Percentiles rank a stretch among this genome's conserved stretches.
Conservation (phyloP, 1,139 yeast species). For the Candida anutae region DNA sequence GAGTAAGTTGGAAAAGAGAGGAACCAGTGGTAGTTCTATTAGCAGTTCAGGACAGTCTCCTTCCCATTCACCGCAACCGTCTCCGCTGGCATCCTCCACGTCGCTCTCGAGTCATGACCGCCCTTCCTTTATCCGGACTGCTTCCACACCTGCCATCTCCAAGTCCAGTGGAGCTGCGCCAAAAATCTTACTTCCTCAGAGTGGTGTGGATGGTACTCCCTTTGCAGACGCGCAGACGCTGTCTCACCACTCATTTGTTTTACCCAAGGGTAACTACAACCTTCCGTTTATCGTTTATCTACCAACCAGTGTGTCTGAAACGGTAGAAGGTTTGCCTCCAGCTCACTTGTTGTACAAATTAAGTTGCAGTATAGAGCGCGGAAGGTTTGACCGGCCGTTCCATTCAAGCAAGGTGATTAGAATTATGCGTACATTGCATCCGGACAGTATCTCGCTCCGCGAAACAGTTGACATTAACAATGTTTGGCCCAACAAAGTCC, state of each 20-base stretch:
- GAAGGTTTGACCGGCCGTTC: slow-evolving; percentile 39
- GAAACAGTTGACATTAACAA: slow-evolving; percentile 55
- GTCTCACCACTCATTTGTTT: slow-evolving; percentile 30
- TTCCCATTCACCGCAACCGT: background rate
- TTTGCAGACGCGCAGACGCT: slow-evolving; percentile 18
- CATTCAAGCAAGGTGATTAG: slow-evolving; percentile 25
- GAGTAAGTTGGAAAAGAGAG: slow-evolving; percentile 8
- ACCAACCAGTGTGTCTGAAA: slow-evolving; percentile 57
- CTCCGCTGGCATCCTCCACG: background rate
- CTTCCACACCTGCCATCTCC: slow-evolving; percentile 11
- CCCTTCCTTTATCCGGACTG: slow-evolving; percentile 12
- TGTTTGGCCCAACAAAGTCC: slow-evolving; percentile 59
- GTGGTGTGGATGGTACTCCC: slow-evolving; percentile 42
- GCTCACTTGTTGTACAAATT: slow-evolving; percentile 52
- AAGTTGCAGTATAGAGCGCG: slow-evolving; percentile 48
- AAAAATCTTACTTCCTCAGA: slow-evolving; percentile 18
- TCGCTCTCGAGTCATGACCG: slow-evolving; percentile 3
- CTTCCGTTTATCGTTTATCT: slow-evolving; percentile 51
- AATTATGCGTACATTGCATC: slow-evolving; percentile 43
- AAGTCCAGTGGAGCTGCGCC: slow-evolving; percentile 3
- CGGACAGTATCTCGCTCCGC: slow-evolving; percentile 39
- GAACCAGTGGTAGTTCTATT: background rate
- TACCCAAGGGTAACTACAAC: slow-evolving; percentile 61
- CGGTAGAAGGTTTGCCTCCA: slow-evolving; percentile 54
- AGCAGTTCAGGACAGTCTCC: background rate